These are phyloP conservation scores for Yamadazyma diospyri DNA, from an alignment of 1,139 yeast species.

Conservation along the genomic window DNA sequence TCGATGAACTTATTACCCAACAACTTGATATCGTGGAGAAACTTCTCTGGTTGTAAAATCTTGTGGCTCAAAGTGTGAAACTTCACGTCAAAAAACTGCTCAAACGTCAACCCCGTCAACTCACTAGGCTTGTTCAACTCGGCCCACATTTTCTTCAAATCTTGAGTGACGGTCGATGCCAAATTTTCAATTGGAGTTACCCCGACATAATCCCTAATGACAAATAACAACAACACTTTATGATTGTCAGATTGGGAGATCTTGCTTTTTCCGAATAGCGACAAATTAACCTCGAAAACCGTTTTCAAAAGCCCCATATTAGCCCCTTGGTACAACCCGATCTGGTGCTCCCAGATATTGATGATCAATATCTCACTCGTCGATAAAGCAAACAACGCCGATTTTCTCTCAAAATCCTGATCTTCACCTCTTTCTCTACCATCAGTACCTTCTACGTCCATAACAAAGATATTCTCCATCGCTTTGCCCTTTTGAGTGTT, in stretches of 20 bases:
- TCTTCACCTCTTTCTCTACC: constrained; percentile 98
- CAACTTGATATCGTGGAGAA: constrained; percentile 55
- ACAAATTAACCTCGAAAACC: constrained; percentile 90
- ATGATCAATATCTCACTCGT: constrained; percentile 88
- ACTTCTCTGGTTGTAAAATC: constrained; percentile 72
- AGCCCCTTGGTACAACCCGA: constrained; percentile 96
- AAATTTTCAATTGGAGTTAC: constrained; percentile 77
- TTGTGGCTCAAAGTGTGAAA: constrained; percentile 87
- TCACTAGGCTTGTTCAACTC: constrained; percentile 70
- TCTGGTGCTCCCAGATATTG: constrained; percentile 96
- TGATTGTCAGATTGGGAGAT: constrained; percentile 38
- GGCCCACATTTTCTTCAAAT: constrained; percentile 76
- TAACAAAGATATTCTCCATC: constrained; percentile 57
- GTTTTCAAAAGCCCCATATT: constrained; percentile 94
- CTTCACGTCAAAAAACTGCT: constrained; percentile 80
- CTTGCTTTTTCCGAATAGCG: constrained; percentile 59
- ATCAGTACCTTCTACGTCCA: constrained; percentile 98
- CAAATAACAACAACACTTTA: constrained; percentile 78
- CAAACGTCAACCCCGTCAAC: constrained; percentile 48
- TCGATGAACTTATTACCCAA: constrained; percentile 62
- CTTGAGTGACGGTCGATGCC: constrained; percentile 63
- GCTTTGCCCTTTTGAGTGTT: constrained; percentile 19
- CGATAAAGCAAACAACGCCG: constrained; percentile 90
- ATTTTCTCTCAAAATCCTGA: constrained; percentile 95
- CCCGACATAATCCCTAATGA: constrained; percentile 89